Percentiles rank a stretch among this genome's conserved stretches.
Conservation (phyloP, 306 rosid species). For the Cercis canadensis region DNA sequence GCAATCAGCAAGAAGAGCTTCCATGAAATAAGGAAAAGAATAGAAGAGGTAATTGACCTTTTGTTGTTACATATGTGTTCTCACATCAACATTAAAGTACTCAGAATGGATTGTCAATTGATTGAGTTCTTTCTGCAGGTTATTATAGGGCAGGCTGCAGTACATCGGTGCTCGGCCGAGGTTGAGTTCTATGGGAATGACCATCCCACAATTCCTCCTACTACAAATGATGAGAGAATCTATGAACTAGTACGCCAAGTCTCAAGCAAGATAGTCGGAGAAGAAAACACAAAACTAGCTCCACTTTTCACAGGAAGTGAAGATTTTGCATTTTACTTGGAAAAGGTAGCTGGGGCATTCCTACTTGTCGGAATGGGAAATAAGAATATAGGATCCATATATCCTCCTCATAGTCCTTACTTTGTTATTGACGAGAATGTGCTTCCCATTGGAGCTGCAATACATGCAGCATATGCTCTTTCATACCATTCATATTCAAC, state of each 20-base stretch:
- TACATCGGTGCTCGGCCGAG: conserved; percentile 74
- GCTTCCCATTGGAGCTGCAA: conserved; percentile 82
- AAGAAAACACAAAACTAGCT: conserved; percentile 58
- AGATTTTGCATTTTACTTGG: conserved; percentile 87
- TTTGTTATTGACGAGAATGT: conserved; percentile 70
- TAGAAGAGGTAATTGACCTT: conserved; percentile 67
- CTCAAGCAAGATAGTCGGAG: conserved; percentile 69
- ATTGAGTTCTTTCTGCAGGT: conserved; percentile 49
- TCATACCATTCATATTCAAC: conserved; percentile 64
- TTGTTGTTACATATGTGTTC: too few relatives aligned
- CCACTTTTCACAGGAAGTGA: conserved; percentile 79
- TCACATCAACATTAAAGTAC: neutral
- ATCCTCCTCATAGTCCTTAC: conserved; percentile 69
- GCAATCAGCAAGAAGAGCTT: conserved; percentile 80
- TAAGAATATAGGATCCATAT: conserved; percentile 66
- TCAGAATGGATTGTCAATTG: neutral
- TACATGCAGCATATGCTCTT: conserved; percentile 84
- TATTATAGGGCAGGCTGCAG: conserved; percentile 73
- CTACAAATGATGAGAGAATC: conserved; percentile 61
- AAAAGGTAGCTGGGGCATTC: conserved; percentile 76
- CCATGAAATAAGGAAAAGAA: conserved; percentile 62
- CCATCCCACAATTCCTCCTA: conserved; percentile 78
- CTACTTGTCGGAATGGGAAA: conserved; percentile 64
- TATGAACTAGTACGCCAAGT: conserved; percentile 56
- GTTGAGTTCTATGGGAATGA: conserved; percentile 67